Evolutionary conservation across 805 yeast species (phyloP).

Genomic region (Lachancea quebecensis): DNA sequence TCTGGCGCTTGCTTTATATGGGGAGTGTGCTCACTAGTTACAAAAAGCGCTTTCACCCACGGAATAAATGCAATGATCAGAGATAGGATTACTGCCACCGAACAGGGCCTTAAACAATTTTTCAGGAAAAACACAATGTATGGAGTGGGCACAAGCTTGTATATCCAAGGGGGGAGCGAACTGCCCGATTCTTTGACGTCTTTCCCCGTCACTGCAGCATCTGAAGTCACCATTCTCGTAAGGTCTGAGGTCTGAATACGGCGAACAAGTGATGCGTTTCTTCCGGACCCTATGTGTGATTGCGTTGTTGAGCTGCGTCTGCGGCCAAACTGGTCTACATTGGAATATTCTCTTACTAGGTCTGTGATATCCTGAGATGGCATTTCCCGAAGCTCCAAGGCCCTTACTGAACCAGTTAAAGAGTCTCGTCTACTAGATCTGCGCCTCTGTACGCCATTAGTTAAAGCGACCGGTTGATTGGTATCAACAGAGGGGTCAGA

Average conservation of each 20-base stretch:
- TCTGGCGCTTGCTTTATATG: conserved; percentile 77
- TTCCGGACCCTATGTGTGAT: neutral
- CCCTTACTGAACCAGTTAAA: conserved; percentile 8
- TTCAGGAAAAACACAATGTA: conserved; percentile 34
- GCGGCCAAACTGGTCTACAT: conserved; percentile 30
- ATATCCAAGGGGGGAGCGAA: conserved; percentile 22
- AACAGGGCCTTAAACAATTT: conserved; percentile 66
- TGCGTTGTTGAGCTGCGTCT: conserved; percentile 16
- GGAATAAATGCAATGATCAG: conserved; percentile 76
- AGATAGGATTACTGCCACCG: conserved; percentile 59
- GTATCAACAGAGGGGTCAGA: neutral
- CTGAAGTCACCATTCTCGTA: conserved; percentile 30
- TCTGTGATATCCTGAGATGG: conserved; percentile 41
- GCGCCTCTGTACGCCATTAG: neutral
- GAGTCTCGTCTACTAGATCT: conserved; percentile 1
- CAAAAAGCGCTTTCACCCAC: conserved; percentile 74
- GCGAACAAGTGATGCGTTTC: conserved; percentile 10
- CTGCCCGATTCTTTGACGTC: conserved; percentile 29
- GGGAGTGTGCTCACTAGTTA: conserved; percentile 37
- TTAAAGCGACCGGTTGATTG: conserved; percentile 3
- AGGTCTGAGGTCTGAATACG: conserved; percentile 21
- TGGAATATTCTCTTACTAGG: conserved; percentile 42
- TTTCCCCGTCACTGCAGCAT: conserved; percentile 27
- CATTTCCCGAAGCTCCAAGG: conserved; percentile 28
- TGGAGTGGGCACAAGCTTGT: conserved; percentile 25